Conservation (phyloP, 768 basidiomycete genomes). For the Rhodotorula graminis region DNA sequence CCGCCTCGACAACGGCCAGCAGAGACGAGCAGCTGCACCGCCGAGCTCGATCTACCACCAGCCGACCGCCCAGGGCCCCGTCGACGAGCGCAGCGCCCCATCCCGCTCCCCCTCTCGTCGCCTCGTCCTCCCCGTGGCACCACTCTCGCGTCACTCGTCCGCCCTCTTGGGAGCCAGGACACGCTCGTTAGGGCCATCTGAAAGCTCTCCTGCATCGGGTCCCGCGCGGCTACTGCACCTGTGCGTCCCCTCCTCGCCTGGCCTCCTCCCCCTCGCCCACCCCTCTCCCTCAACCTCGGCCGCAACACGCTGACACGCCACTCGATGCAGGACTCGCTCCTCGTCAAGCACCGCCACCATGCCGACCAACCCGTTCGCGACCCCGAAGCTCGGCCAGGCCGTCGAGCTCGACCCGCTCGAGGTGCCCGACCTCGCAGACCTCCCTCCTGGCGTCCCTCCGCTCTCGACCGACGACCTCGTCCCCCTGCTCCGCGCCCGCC, state of each 20-base stretch:
- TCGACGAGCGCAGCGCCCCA: no score
- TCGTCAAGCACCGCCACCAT: neutral
- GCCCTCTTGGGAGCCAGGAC: neutral
- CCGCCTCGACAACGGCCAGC: no score
- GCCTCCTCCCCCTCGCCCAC: neutral
- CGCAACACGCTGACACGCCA: neutral
- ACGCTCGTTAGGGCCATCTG: neutral
- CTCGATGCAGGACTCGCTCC: neutral
- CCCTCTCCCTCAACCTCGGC: neutral
- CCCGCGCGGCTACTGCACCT: neutral
- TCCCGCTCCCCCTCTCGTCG: neutral
- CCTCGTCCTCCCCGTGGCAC: no score
- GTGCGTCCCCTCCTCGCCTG: neutral
- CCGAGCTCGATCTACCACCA: no score
- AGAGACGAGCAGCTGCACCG: no score
- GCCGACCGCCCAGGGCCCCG: no score
- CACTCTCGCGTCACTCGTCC: neutral
- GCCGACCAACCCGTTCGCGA: neutral
- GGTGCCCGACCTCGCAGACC: conserved; percentile 55
- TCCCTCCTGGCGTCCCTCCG: conserved; percentile 58
- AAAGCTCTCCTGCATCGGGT: no score
- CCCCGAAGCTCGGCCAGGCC: neutral
- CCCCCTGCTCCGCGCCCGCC: conserved; percentile 76
- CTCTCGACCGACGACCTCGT: conserved; percentile 74
- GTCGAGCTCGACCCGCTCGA: conserved; percentile 35